A percentile compares a stretch with the other conserved stretches of the same genome.
Conservation (phyloP, 208 protist genomes). For the Novymonas esmeraldas region DNA sequence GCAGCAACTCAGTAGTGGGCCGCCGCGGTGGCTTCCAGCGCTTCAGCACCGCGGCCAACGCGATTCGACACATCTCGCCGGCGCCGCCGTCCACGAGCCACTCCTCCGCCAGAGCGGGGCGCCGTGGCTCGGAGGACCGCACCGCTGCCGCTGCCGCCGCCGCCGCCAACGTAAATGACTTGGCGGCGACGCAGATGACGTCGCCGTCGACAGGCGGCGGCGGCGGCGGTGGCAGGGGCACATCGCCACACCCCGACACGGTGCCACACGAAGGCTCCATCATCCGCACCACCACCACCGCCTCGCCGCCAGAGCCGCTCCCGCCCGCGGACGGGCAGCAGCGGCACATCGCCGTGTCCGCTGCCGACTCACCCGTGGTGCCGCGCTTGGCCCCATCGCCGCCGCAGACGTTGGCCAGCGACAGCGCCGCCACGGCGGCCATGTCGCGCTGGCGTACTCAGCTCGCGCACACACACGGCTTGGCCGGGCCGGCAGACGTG, state of each 20-base stretch:
- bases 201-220: neutral
- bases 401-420: neutral
- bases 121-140: too few species aligned
- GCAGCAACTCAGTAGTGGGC: too few species aligned
- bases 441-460: neutral
- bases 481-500: neutral
- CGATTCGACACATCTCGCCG: too few species aligned
- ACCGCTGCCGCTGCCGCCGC: too few species aligned
- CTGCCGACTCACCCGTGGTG: neutral
- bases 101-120: too few species aligned
- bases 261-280: neutral
- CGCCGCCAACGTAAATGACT: too few species aligned
- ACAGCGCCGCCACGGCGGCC: neutral
- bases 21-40: neutral
- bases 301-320: too few species aligned
- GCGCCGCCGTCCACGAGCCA: too few species aligned
- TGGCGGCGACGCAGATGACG: too few species aligned
- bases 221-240: neutral
- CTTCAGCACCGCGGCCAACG: too few species aligned
- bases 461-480: slow-evolving; percentile 3
- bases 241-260: neutral
- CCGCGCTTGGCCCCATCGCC: neutral
- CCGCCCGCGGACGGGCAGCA: too few species aligned
- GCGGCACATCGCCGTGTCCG: too few species aligned
- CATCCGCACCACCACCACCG: neutral